Percentiles rank a stretch among this genome's conserved stretches.
Evolutionary conservation across 106 monocot genomes (phyloP).

Genomic region (Iris macrosiphon): DNA sequence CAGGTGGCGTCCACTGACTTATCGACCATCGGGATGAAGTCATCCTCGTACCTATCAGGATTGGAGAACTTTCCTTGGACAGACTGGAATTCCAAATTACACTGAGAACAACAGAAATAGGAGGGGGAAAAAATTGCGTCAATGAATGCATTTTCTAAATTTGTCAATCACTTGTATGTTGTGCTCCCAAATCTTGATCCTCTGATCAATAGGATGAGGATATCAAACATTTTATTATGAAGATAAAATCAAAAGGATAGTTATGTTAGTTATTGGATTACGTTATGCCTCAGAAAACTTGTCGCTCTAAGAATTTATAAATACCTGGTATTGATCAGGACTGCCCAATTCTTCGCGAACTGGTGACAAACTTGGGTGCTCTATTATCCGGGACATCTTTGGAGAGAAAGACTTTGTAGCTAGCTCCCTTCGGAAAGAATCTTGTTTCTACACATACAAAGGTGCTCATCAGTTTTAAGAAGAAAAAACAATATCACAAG

Average conservation of each 20-base stretch:
- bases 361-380: conserved; percentile 56
- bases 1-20: conserved; percentile 53
- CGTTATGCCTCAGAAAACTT: too few relatives aligned
- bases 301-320: too few relatives aligned
- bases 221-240: too few relatives aligned
- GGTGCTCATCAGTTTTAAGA: too few relatives aligned
- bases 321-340: conserved; percentile 11
- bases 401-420: conserved; percentile 10
- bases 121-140: not conserved
- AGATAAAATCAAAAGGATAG: too few relatives aligned
- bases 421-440: conserved; percentile 37
- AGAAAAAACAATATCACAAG: not conserved
- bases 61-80: conserved; percentile 14
- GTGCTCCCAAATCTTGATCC: too few relatives aligned
- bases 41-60: too few relatives aligned
- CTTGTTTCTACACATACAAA: conserved; percentile 34
- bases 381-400: conserved; percentile 27
- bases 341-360: conserved; percentile 49
- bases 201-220: too few relatives aligned
- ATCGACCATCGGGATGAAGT: conserved; percentile 51
- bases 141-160: not conserved
- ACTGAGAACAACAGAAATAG: not conserved
- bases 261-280: too few relatives aligned
- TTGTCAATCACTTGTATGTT: not conserved
- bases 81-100: conserved; percentile 10